Conservation (phyloP, 192 early-diverging fungal species). For the Backusella sp. region DNA sequence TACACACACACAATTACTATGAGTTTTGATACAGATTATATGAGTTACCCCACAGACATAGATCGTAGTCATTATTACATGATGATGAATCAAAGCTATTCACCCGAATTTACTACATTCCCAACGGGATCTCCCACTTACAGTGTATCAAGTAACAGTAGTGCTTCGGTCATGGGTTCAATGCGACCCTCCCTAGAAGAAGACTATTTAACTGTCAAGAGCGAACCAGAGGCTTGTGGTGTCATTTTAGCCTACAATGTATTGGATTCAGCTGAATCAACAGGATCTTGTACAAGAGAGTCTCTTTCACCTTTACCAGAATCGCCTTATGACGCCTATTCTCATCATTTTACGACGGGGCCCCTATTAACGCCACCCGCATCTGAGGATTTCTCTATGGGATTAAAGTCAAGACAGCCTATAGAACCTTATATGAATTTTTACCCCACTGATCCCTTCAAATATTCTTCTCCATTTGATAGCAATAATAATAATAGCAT, state of each 20-base stretch:
- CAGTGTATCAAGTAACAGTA: constrained; percentile 15
- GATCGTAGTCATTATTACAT: not conserved
- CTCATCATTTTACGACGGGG: constrained; percentile 14
- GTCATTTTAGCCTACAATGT: not conserved
- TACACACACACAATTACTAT: not conserved
- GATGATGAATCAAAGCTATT: not conserved
- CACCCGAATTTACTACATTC: constrained; percentile 11
- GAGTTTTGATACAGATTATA: constrained; percentile 5
- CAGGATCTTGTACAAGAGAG: not conserved
- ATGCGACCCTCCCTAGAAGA: not conserved
- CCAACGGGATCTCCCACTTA: constrained; percentile 15
- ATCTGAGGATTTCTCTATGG: not conserved
- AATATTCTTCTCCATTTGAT: not conserved
- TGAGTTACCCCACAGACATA: not conserved
- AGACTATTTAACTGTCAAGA: constrained; percentile 11
- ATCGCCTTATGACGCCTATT: constrained; percentile 18
- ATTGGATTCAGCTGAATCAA: not conserved
- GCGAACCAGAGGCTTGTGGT: not conserved
- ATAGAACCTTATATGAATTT: not conserved
- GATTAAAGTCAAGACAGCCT: not conserved
- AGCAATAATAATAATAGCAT: not conserved
- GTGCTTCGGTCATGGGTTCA: not conserved
- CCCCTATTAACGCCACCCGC: constrained; percentile 21
- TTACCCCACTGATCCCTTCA: not conserved
- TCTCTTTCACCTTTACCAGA: constrained; percentile 18